Evolutionary conservation across 345 rosid species (phyloP).

Genomic region (Brassica napus): Da-Ae NC_063437.1:13157501-13158000

Average conservation of each 20-base stretch:
- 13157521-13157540: conserved; percentile 82
- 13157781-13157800: not conserved
- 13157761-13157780: conserved; percentile 65
- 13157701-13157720: conserved; percentile 96
- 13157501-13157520: conserved; percentile 91
- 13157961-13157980: conserved; percentile 35
- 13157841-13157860: conserved; percentile 88
- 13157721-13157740: conserved; percentile 75
- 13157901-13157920: conserved; percentile 79
- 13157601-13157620: conserved; percentile 85
- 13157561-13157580: conserved; percentile 90
- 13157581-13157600: conserved; percentile 83
- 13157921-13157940: conserved; percentile 62
- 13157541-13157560: conserved; percentile 70
- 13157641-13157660: conserved; percentile 88
- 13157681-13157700: conserved; percentile 87
- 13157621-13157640: conserved; percentile 89
- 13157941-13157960: conserved; percentile 67
- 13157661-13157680: conserved; percentile 84
- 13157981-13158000: conserved; percentile 18
- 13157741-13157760: conserved; percentile 87
- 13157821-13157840: not conserved
- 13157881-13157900: conserved; percentile 88
- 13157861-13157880: conserved; percentile 89
- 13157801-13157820: not conserved